Evolutionary conservation across 2,329 filamentous ascomycete genomes (phyloP), one percentile per base, ranked within the genome.

Genomic region (Cercospora berteroae): DNA sequence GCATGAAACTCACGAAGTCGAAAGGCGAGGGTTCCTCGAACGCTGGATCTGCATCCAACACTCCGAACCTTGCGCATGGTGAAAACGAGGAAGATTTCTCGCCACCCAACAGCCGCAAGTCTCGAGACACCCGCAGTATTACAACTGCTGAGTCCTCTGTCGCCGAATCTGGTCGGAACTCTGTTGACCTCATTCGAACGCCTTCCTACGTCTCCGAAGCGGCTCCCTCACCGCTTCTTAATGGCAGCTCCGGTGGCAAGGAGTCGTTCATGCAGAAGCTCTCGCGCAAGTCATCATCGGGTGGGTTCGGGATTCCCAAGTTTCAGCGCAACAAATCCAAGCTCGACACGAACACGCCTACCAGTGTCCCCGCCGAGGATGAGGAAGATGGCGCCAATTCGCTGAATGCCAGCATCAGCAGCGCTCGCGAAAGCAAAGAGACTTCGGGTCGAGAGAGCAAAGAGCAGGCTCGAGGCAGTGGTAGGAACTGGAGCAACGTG

Each of bases 181-280:
- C 71, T 16, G 61, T 39, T 20, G 75, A 77, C 20, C 73, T 77
- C 25, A 72, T 72, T 5, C 73, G 72, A 31, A 77, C 75, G 27
- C 72, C 76, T 10, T 73, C 71, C 2, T 74, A 81, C 25, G 79
- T 80, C 59, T 76, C 81, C 13, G 81, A 82, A 52, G 77, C 78
- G 20, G 75, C 72, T 12, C 69, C 77, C 4, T 80, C 78, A 5
- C 78, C 80, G 48, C 77, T 67, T 73, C 66, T 75, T 5, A 60
- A 72, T 27, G 73, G 74, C 55, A 74, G 74, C 39, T 69, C 76
- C 50, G 72, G 63, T 25, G 79, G 80, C 67, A 83, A 81, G 63
- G 82, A 83, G 60, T 79, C 77, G 1, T 82, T 84, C 71, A 84
- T 84, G 81, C 79, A 81, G 67, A 84, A 84, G 68, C 77, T 85